Base-by-base conservation (phyloP, 495 filamentous ascomycete species). In the Aspergillus homomorphus region DNA sequence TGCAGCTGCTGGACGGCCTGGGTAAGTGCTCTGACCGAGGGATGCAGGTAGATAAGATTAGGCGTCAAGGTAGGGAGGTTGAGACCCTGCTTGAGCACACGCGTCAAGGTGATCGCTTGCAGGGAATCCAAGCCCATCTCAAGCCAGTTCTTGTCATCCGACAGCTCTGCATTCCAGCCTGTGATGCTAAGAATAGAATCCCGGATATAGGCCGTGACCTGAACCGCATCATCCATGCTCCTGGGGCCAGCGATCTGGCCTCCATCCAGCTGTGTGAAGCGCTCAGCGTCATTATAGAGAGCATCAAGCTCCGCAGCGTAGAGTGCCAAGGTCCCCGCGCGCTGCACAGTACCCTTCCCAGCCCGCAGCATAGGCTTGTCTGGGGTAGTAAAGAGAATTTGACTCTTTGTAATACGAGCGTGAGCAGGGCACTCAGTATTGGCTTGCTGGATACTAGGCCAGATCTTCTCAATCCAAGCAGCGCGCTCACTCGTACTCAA, bases 101-200 rank as follows among this genome's bases (percentile, higher is more conserved):
- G 43, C n/a, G 41, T 45, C 2, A 65, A 9, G 16, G 52, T 57
- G 0, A 64, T 51, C 0, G 60, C 73, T 41, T 81, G 77, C 60
- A 85, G 67, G 16, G 81, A 85, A 62, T 86, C 82, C 23, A 86
- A n/a, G 65, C 16, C 80, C 2, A 61, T 50, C 1, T 69, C 53
- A 51, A 83, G 80, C 43, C 43, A 45, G 16, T 45, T 45, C 43
- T 61, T 64, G 1, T 28, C 41, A 18, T 59, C 50, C 5, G 22
- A 53, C 0, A 73, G 15, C 7, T 58, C 51, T 4, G 41, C 7
- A 8, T 19, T 41, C 69, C 69, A 69, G 14, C 53, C 45, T 0
- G 65, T 66, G 41, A 67, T 60, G 2, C 20, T 26, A 0, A 62
- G 16, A 20, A 67, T 30, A 4, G 33, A 20, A n/a, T 38, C 3